A percentile compares a stretch with the other conserved stretches of the same genome.
Conservation (phyloP, 441 rosid genomes). For the Pelargonium myrrhifolium region DNA sequence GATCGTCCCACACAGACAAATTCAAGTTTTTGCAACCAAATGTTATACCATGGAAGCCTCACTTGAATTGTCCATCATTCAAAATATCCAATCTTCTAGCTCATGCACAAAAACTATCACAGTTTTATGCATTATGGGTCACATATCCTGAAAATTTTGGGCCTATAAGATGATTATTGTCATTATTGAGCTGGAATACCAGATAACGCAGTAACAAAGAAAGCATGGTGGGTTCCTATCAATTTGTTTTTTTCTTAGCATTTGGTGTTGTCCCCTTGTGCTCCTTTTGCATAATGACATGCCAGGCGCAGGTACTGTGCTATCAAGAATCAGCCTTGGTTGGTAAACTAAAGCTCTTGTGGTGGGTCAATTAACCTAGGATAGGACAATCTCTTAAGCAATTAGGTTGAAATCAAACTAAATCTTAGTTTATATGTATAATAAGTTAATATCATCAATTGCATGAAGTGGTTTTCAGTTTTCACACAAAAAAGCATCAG, state of each 20-base stretch:
- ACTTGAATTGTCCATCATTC: not conserved
- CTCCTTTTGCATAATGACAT: not conserved
- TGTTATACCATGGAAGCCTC: no score
- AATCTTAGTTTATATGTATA: not conserved
- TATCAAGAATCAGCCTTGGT: not conserved
- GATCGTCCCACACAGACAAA: no score
- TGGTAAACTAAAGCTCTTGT: not conserved
- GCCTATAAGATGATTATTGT: not conserved
- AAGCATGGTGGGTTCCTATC: not conserved
- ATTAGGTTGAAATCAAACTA: not conserved
- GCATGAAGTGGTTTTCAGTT: not conserved
- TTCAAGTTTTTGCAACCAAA: no score
- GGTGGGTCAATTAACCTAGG: not conserved
- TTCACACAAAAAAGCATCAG: not conserved
- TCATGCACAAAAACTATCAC: not conserved
- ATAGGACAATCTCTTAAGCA: not conserved
- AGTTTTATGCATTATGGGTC: not conserved
- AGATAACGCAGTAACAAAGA: not conserved
- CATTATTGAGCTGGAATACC: no score
- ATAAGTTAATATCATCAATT: not conserved
- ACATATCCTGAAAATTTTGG: not conserved
- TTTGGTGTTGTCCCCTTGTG: not conserved
- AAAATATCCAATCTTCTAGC: not conserved
- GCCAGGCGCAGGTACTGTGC: not conserved
- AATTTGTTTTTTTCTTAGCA: not conserved